Evolutionary conservation across 1,284 basidiomycete species (phyloP), one percentile per base, ranked within the genome.

Genomic region (Ganoderma meredithae): DNA sequence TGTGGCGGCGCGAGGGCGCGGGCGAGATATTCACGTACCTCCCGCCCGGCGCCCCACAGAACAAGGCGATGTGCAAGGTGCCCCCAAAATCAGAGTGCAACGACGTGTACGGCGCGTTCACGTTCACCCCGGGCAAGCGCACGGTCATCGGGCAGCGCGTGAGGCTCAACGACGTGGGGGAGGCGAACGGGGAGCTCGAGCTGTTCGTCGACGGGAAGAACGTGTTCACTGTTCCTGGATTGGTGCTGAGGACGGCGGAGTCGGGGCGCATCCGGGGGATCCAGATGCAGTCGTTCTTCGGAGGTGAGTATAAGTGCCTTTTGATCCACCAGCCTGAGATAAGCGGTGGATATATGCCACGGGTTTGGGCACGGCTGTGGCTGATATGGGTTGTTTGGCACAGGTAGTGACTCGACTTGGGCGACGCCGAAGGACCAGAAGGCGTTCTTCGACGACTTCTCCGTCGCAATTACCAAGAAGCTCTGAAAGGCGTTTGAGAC

Each of bases 251-350:
- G 62, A 81, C 83, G 67, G 80, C 80, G 67, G 77, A 72, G 36
- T 76, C 78, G 0, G 85, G 85, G 63, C 82, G 81, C 69, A 83
- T 90, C 68, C 83, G 86, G 55, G 89, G 89, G 49, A 84, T 90
- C 70, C 86, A 88, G 81, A 85, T 88, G 79, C 89, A 91, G 80
- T 87, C 88, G 33, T 91, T 91, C 85, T 91, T 90, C 70, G 89
- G 88, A 62, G 86, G 87, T 85, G 73, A 53, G 83, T 77, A 87
- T 85, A 72, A 53, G 83, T 77, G 71, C 1, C 8, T 25, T 55
- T 7, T 2, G 9, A 9, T 1, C 15, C 27, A 27, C n/a, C n/a
- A n/a, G n/a, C n/a, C n/a, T n/a, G n/a, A n/a, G n/a, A n/a, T n/a
- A 19, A 8, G 43, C 33, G 43, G n/a, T 55, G 25, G 22, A 60